Conservation (phyloP, 164 flowering plant species). For the Paratinospora sagittata region DNA sequence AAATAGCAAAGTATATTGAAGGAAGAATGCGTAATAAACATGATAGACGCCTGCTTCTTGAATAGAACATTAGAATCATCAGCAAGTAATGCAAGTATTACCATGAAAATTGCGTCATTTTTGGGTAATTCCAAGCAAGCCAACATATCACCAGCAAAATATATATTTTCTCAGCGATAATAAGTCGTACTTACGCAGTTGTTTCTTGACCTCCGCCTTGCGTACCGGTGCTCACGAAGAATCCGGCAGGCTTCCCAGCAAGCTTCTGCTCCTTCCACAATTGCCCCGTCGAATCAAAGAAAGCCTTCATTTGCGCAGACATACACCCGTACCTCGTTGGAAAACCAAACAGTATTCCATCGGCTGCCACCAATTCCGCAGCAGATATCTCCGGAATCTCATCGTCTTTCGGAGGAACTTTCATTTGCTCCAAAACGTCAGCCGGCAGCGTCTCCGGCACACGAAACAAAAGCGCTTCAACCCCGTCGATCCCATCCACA, state of each 20-base stretch:
- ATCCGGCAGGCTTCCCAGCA: constrained; percentile 68
- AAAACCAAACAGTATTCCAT: constrained; percentile 68
- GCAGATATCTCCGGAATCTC: constrained; percentile 44
- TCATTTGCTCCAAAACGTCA: constrained; percentile 51
- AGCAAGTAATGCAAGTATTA: background rate
- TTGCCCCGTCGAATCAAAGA: constrained; percentile 59
- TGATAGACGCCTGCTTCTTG: too few relatives aligned
- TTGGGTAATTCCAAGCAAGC: background rate
- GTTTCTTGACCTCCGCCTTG: constrained; percentile 89
- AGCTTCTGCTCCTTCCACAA: constrained; percentile 63
- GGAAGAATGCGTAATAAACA: background rate
- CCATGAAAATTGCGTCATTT: background rate
- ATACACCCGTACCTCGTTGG: constrained; percentile 74
- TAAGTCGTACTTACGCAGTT: constrained; percentile 47
- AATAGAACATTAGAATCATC: too few relatives aligned
- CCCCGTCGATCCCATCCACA: constrained; percentile 54
- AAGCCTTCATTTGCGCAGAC: constrained; percentile 73
- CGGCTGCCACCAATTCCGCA: constrained; percentile 44
- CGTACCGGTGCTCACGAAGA: constrained; percentile 73
- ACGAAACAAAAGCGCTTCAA: constrained; percentile 48
- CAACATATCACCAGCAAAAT: background rate
- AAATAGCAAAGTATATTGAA: background rate
- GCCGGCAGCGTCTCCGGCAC: constrained; percentile 55
- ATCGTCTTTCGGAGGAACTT: constrained; percentile 42
- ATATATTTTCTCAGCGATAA: background rate